Base-by-base conservation (phyloP, 768 basidiomycete species). In the Grammothele lineata region DNA sequence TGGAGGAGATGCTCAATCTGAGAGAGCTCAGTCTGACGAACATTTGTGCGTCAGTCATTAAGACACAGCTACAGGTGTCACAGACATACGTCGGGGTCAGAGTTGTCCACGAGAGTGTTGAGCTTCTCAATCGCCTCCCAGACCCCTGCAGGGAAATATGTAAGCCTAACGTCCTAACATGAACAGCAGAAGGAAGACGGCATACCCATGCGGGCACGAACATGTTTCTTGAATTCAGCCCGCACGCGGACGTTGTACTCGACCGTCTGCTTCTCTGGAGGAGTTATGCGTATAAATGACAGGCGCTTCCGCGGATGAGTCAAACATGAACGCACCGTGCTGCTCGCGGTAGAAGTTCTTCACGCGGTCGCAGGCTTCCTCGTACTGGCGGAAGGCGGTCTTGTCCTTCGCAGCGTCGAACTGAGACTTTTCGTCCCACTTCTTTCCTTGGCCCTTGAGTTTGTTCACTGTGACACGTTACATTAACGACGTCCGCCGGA, bases 1-100 rank as follows among this genome's bases (percentile, higher is more conserved):
- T 94, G 92, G 1, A 94, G 74, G 3, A 94, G 74, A 61, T 95
- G 92, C 57, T 92, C 88, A 25, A 95, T 92, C 68, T 95, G 92
- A 27, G 88, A 82, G 23, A 88, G 66, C 53, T 70, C 73, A 2
- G 87, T 87, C 87, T 89, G 60, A 7, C 8, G 27, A 30, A 14
- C 7, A 30, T 7, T 19, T n/a, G 7, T 18, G 11, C 19, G 40
- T 21, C 26, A 37, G 47, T 24, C 15, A 37, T 17, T 15, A 38
- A 32, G 30, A 37, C 12, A 25, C 19, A 22, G 44, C 10, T 12
- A 38, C 4, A n/a, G n/a, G n/a, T n/a, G n/a, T n/a, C n/a, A 24
- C 5, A 23, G 19, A 56, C 69, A 38, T 47, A 87, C 88, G 59
- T 91, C 92, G 43, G 92, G 92, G 66, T 95, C 92, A 7, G 88